phyloP scores from a whole-genome alignment of 371 early-diverging fungal genomes.

The Enterospora canceri region DNA sequence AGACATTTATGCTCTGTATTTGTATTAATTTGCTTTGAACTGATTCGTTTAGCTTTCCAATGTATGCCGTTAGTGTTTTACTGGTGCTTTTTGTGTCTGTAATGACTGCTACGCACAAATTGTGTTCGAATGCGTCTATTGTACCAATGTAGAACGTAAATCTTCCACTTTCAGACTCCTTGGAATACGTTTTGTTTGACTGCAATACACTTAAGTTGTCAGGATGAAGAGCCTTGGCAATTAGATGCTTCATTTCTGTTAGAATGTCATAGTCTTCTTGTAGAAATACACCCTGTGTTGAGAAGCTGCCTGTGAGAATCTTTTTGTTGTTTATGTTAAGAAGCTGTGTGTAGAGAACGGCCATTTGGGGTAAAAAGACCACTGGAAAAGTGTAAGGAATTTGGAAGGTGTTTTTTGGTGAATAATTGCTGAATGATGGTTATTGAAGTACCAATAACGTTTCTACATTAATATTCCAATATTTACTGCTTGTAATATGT shows the following conservation, averaged over 20 bases:
- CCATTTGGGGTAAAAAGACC: too few relatives aligned
- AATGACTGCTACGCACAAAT: background rate
- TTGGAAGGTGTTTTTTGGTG: too few relatives aligned
- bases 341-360: constrained; percentile 42
- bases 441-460: too few relatives aligned
- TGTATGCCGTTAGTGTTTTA: constrained; percentile 12
- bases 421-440: too few relatives aligned
- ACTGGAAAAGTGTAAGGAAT: background rate
- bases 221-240: background rate
- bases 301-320: constrained; percentile 28
- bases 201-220: background rate
- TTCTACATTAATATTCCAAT: too few relatives aligned
- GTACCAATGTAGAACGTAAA: background rate
- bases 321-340: constrained; percentile 19
- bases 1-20: constrained; percentile 2
- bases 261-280: constrained; percentile 17
- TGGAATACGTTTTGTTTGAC: background rate
- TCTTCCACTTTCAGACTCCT: background rate
- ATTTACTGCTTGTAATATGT: too few relatives aligned
- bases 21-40: background rate
- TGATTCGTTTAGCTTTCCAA: constrained; percentile 7
- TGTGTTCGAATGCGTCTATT: background rate
- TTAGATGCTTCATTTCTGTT: constrained; percentile 26
- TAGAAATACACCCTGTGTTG: constrained; percentile 13
- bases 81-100: background rate